Conservation (phyloP, 2,329 filamentous ascomycete species). For the Aspergillus niger region DNA sequence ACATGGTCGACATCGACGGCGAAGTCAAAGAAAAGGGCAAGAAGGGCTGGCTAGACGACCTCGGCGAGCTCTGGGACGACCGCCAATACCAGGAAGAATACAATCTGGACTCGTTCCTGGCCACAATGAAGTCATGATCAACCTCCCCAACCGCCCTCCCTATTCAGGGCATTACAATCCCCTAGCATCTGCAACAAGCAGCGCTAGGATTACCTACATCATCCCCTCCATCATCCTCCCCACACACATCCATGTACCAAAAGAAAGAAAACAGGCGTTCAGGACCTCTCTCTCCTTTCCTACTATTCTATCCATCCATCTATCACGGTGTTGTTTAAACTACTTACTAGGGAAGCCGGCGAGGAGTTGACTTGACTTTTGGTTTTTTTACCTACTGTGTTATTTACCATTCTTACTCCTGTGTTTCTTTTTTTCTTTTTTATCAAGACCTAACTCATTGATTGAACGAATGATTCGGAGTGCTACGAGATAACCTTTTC, state of each 20-base stretch:
- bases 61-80: slow-evolving; percentile 96
- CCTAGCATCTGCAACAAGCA: neutral
- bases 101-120: slow-evolving; percentile 91
- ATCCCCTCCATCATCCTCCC: neutral
- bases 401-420: neutral
- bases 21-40: slow-evolving; percentile 93
- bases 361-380: neutral
- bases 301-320: no score
- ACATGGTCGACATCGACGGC: slow-evolving; percentile 91
- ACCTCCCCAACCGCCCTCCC: neutral
- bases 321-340: neutral
- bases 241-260: neutral
- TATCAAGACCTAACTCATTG: slow-evolving; percentile 9
- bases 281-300: neutral
- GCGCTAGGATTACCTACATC: no score
- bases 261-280: neutral
- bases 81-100: slow-evolving; percentile 98
- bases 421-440: neutral
- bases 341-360: no score
- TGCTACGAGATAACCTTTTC: neutral
- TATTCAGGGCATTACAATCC: neutral
- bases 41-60: slow-evolving; percentile 92
- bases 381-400: neutral
- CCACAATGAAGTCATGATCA: slow-evolving; percentile 72
- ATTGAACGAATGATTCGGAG: slow-evolving; percentile 14